Evolutionary conservation across 2,329 filamentous ascomycete genomes (phyloP), one percentile per base, ranked within the genome.

Genomic region (Paramyrothecium sp.): DNA sequence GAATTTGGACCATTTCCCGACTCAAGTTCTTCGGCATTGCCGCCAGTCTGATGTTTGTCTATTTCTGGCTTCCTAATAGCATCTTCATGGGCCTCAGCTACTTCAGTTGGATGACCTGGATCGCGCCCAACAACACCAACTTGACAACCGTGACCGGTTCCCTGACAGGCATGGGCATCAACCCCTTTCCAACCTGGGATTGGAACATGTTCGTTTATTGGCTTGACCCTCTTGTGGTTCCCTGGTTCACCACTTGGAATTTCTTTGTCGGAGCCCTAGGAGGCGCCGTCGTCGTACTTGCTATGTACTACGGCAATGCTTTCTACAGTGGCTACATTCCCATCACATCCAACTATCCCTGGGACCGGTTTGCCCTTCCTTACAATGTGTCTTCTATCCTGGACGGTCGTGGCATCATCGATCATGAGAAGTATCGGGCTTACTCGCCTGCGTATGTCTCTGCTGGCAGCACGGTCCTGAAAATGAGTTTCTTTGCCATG

Each of bases 101-200:
- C 57, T 84, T 85, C 65, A 78, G 73, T 61, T 85, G 81, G 79
- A 76, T 82, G 62, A 76, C 75, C 0, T 85, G 81, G 81, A 83
- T 84, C 54, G 69, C 75, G 0, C 80, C 80, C 0, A 60, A 70
- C 16, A 78, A 77, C 53, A 62, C 66, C 7, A 69, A 72, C 49
- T 61, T 79, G 19, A 69, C 68, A 44, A 65, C 70, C 21, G 60
- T 79, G 21, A 72, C 72, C 0, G 75, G 77, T 2, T 68, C 69
- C 33, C 62, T 66, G 3, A 71, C 67, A 16, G 77, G 76, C 1
- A 61, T 79, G 1, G 76, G 75, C 3, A 53, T 79, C 20, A 78
- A 78, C 58, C 73, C 73, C 1, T 57, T 73, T 3, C 71, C 76
- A 0, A 78, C 76, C 1, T 72, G 77, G 38, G 77, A 80, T 62